A percentile compares a stretch with the other conserved stretches of the same genome.
Evolutionary conservation across 78 protist species (phyloP).

Genomic region (Mantamonas sphyraenae): DNA sequence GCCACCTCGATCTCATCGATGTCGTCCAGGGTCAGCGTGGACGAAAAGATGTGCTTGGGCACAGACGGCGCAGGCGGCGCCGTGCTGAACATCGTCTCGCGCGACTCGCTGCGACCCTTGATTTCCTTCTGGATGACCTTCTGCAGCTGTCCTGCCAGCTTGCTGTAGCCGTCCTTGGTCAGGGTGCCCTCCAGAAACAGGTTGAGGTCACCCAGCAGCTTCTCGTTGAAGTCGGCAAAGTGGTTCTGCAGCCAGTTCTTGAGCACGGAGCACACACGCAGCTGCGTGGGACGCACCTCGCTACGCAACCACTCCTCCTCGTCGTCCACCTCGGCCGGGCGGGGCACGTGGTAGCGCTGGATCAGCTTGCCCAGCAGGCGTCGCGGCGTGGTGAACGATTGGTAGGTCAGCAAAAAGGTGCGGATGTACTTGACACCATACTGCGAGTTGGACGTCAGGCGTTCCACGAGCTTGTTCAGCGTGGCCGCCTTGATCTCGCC

Average conservation of each 20-base stretch:
- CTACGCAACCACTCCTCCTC: too few relatives aligned
- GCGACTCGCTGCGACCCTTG: too few relatives aligned
- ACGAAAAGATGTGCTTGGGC: slow-evolving; percentile 54
- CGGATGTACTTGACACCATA: neutral
- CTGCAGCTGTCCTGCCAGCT: too few relatives aligned
- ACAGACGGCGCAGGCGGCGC: slow-evolving; percentile 54
- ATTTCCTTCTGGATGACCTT: too few relatives aligned
- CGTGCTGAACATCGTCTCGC: slow-evolving; percentile 22
- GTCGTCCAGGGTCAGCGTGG: slow-evolving; percentile 24
- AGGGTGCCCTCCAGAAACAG: neutral
- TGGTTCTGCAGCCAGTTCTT: neutral
- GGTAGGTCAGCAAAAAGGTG: neutral
- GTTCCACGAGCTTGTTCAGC: too few relatives aligned
- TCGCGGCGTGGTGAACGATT: neutral
- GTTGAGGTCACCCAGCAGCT: neutral
- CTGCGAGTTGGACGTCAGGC: too few relatives aligned
- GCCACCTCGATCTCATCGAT: slow-evolving; percentile 64
- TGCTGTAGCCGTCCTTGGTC: neutral
- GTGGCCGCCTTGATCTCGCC: too few relatives aligned
- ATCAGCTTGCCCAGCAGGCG: neutral
- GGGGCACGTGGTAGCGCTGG: neutral
- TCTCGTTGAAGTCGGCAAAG: neutral
- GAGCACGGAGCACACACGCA: neutral
- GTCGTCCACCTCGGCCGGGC: neutral
- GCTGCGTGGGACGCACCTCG: neutral